phyloP scores from a whole-genome alignment of 805 yeast genomes.

The Groenewaldozyma salmanticensis region DNA sequence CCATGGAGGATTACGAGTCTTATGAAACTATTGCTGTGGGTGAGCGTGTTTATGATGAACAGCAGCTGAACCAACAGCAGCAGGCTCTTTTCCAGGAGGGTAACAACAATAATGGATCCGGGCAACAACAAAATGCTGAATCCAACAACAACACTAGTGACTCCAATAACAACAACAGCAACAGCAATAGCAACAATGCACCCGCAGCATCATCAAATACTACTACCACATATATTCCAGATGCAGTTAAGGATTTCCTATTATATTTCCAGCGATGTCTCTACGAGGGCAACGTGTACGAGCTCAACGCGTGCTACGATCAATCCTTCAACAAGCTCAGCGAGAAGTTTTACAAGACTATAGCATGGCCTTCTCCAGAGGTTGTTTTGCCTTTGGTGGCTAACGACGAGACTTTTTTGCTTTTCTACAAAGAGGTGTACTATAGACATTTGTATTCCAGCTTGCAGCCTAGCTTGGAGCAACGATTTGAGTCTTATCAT shows the following conservation, averaged over 20 bases:
- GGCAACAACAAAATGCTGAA: too few relatives aligned
- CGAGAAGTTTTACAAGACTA: slow-evolving; percentile 34
- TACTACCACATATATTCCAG: slow-evolving; percentile 30
- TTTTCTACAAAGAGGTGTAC: slow-evolving; percentile 40
- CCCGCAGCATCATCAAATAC: too few relatives aligned
- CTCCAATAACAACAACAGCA: too few relatives aligned
- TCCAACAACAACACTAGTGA: too few relatives aligned
- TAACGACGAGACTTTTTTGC: slow-evolving; percentile 36
- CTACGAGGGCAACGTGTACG: slow-evolving; percentile 34
- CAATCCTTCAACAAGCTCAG: slow-evolving; percentile 36
- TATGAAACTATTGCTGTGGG: slow-evolving; percentile 19
- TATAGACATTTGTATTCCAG: slow-evolving; percentile 41
- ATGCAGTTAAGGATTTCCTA: slow-evolving; percentile 35
- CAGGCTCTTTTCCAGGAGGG: slow-evolving; percentile 18
- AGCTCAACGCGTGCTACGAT: slow-evolving; percentile 37
- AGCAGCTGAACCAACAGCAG: slow-evolving; percentile 25
- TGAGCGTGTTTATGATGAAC: slow-evolving; percentile 23
- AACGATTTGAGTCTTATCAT: slow-evolving; percentile 38
- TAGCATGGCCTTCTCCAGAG: slow-evolving; percentile 40
- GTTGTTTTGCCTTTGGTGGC: slow-evolving; percentile 36
- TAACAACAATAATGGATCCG: too few relatives aligned
- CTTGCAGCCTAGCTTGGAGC: slow-evolving; percentile 34
- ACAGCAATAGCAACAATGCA: too few relatives aligned
- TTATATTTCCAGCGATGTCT: slow-evolving; percentile 34
- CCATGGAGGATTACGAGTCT: slow-evolving; percentile 11